Conservation (phyloP, 2,329 filamentous ascomycete genomes). For the Xylariaceae sp. region DNA sequence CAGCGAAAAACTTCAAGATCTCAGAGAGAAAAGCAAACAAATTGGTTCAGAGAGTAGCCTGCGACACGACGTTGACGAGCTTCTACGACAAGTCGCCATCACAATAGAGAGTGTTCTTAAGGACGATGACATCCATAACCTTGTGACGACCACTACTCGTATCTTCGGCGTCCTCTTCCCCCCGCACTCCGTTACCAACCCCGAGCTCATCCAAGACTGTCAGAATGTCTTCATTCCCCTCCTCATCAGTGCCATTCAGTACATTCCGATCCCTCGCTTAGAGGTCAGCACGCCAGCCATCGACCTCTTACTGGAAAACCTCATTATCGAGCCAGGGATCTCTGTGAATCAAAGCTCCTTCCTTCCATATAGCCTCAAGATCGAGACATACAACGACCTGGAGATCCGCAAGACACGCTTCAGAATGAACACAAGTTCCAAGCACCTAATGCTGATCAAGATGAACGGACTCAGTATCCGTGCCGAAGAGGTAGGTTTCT, state of each 20-base stretch:
- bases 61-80: slow-evolving; percentile 63
- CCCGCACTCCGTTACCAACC: slow-evolving; percentile 56
- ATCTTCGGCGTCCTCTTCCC: slow-evolving; percentile 67
- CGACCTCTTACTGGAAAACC: slow-evolving; percentile 81
- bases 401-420: slow-evolving; percentile 75
- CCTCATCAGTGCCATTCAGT: slow-evolving; percentile 71
- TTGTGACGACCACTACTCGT: slow-evolving; percentile 61
- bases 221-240: slow-evolving; percentile 77
- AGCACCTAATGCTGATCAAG: slow-evolving; percentile 69
- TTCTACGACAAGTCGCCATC: slow-evolving; percentile 62
- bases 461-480: slow-evolving; percentile 77
- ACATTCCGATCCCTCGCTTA: slow-evolving; percentile 83
- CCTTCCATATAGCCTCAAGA: slow-evolving; percentile 73
- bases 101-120: slow-evolving; percentile 64
- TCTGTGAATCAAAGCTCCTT: slow-evolving; percentile 85
- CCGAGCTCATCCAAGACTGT: slow-evolving; percentile 66
- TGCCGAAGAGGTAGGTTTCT: slow-evolving; percentile 85
- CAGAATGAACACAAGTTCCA: slow-evolving; percentile 59
- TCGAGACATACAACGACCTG: slow-evolving; percentile 80
- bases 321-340: slow-evolving; percentile 80
- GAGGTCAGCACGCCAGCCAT: slow-evolving; percentile 78
- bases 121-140: slow-evolving; percentile 65
- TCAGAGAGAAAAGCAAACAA: slow-evolving; percentile 53
- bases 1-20: slow-evolving; percentile 47
- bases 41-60: slow-evolving; percentile 63